A percentile compares a stretch with the other conserved stretches of the same genome.
phyloP scores from a whole-genome alignment of 1,284 basidiomycete species.

The Heterobasidion occidentale region DNA sequence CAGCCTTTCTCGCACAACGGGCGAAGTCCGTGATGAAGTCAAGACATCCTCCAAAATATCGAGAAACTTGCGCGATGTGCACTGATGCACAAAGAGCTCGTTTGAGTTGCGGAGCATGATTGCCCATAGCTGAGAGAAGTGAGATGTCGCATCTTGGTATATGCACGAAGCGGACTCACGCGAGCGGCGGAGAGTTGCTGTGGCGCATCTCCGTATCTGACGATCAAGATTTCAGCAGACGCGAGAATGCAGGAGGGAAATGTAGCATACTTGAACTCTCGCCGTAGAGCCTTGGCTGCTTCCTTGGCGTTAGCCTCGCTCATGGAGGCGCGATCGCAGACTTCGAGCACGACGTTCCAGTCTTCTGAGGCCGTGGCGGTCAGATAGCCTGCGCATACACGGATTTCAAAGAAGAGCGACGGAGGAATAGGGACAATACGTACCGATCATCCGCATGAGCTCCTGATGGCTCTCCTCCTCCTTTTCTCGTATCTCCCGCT shows the following conservation, averaged over 20 bases:
- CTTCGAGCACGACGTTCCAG: constrained; percentile 69
- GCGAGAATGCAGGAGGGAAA: constrained; percentile 2
- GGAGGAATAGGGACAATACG: constrained; percentile 2
- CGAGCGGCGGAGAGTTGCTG: constrained; percentile 66
- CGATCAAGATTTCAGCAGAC: background rate
- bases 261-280: constrained; percentile 63
- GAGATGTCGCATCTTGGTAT: constrained; percentile 1
- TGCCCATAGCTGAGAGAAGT: constrained; percentile 58
- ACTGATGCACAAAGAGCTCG: constrained; percentile 57
- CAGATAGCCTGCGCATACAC: constrained; percentile 44
- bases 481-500: constrained; percentile 11
- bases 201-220: constrained; percentile 60
- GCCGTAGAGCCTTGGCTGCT: constrained; percentile 60
- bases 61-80: constrained; percentile 67
- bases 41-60: constrained; percentile 67
- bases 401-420: background rate
- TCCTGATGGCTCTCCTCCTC: constrained; percentile 14
- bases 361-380: constrained; percentile 72
- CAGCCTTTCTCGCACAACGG: constrained; percentile 66
- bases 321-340: constrained; percentile 65
- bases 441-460: constrained; percentile 50
- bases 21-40: constrained; percentile 48
- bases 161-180: constrained; percentile 30
- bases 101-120: constrained; percentile 73
- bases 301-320: constrained; percentile 67